These are phyloP conservation scores for Fragaria iinumae DNA, from an alignment of 306 rosid species.

Conservation along the genomic window DNA sequence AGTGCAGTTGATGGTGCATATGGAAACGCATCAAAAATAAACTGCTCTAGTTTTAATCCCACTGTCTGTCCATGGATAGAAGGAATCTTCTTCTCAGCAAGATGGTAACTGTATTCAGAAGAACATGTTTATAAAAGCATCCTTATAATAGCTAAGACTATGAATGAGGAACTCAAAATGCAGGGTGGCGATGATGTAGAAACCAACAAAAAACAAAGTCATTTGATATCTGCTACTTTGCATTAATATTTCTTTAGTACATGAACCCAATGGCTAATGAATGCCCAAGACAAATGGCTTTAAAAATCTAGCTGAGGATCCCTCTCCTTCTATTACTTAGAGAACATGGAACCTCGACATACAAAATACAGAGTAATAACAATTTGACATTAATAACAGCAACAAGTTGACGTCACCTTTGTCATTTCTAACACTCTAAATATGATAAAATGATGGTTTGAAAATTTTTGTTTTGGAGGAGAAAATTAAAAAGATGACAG, in stretches of 20 bases:
- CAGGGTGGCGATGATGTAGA: background rate
- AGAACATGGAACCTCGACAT: conserved; percentile 1
- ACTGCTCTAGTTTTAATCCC: conserved; percentile 92
- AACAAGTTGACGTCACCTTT: background rate
- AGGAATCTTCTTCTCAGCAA: conserved; percentile 95
- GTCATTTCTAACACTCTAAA: background rate
- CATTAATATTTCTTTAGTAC: background rate
- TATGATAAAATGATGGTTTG: background rate
- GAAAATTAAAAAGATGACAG: background rate
- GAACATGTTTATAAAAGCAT: conserved; percentile 24
- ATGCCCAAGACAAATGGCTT: background rate
- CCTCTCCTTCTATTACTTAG: background rate
- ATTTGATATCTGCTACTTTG: background rate
- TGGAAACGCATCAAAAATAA: conserved; percentile 94
- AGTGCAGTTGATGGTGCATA: conserved; percentile 98
- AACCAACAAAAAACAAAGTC: background rate
- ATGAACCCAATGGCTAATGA: background rate
- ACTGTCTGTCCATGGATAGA: conserved; percentile 70
- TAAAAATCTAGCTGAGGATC: background rate
- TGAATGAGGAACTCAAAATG: background rate
- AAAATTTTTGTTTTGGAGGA: background rate
- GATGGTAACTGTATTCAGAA: conserved; percentile 71
- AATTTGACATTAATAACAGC: background rate
- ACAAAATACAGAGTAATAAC: background rate
- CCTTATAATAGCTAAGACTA: conserved; percentile 10